These are phyloP conservation scores for Xylaria sp. DNA, from an alignment of 2,329 filamentous ascomycete species.

Conservation along the genomic window DNA sequence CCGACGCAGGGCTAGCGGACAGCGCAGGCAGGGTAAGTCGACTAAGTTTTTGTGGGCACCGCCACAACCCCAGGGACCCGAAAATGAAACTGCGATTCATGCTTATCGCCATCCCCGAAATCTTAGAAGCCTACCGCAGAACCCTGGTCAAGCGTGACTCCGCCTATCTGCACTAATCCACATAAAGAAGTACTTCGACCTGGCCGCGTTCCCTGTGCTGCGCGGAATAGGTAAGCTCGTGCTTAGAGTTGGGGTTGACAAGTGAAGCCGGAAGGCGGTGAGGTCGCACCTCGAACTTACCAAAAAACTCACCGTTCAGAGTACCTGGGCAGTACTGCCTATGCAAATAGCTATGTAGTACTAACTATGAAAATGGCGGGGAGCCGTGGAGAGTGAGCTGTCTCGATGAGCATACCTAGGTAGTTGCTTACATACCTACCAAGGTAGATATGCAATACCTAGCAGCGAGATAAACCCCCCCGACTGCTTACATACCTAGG, in stretches of 20 bases:
- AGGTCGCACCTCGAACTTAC: neutral
- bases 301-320: neutral
- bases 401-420: too few species aligned
- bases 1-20: neutral
- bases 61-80: slow-evolving; percentile 1
- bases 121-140: neutral
- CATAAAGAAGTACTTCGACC: neutral
- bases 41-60: slow-evolving; percentile 14
- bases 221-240: neutral
- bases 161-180: neutral
- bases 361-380: too few species aligned
- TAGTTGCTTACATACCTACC: too few species aligned
- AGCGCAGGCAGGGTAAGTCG: neutral
- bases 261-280: slow-evolving; percentile 11
- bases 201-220: neutral
- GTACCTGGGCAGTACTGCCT: too few species aligned
- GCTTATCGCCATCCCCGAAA: slow-evolving; percentile 14
- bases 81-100: slow-evolving; percentile 8
- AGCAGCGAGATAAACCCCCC: too few species aligned
- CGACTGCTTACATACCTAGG: too few species aligned
- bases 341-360: too few species aligned
- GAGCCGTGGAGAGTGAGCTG: too few species aligned
- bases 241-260: neutral
- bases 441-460: too few species aligned
- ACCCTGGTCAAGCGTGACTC: neutral